Evolutionary conservation across 768 basidiomycete genomes (phyloP).

Genomic region (Hydnum rufescens): DNA sequence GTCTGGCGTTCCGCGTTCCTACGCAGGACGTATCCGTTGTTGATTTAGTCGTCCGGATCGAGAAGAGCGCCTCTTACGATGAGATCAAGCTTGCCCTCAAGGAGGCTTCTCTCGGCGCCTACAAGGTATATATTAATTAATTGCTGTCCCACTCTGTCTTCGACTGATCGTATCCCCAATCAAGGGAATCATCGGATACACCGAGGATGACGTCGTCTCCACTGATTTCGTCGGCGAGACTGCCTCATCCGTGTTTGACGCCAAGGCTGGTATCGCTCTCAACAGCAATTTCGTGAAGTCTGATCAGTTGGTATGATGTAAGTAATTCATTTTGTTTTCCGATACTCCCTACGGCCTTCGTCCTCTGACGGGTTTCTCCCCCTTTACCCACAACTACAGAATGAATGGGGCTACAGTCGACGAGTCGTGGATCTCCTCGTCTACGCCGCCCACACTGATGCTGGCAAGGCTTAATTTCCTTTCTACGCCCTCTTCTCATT

Average conservation of each 20-base stretch:
- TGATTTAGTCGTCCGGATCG: slow-evolving; percentile 84
- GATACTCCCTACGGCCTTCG: too few relatives aligned
- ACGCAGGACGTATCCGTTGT: slow-evolving; percentile 94
- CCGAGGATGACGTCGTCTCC: slow-evolving; percentile 83
- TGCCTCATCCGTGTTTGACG: slow-evolving; percentile 84
- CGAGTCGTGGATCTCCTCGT: slow-evolving; percentile 81
- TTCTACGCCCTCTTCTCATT: too few relatives aligned
- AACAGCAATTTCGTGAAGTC: slow-evolving; percentile 90
- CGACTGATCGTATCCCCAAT: not conserved
- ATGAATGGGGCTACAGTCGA: slow-evolving; percentile 87
- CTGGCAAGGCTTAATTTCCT: slow-evolving; percentile 1
- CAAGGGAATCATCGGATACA: slow-evolving; percentile 68
- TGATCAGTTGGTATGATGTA: slow-evolving; percentile 78
- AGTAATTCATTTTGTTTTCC: not conserved
- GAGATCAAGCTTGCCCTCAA: slow-evolving; percentile 77
- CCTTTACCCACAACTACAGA: slow-evolving; percentile 15
- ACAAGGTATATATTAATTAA: slow-evolving; percentile 19
- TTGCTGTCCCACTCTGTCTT: not conserved
- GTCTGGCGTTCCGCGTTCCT: slow-evolving; percentile 94
- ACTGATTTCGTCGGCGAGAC: slow-evolving; percentile 74
- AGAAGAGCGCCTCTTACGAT: slow-evolving; percentile 71
- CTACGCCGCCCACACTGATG: slow-evolving; percentile 59
- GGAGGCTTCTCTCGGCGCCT: slow-evolving; percentile 47
- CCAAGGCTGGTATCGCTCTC: slow-evolving; percentile 77
- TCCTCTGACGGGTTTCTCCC: not conserved